These are phyloP conservation scores for Verticillium longisporum DNA, from an alignment of 2,329 filamentous ascomycete species.

Conservation along the genomic window DNA sequence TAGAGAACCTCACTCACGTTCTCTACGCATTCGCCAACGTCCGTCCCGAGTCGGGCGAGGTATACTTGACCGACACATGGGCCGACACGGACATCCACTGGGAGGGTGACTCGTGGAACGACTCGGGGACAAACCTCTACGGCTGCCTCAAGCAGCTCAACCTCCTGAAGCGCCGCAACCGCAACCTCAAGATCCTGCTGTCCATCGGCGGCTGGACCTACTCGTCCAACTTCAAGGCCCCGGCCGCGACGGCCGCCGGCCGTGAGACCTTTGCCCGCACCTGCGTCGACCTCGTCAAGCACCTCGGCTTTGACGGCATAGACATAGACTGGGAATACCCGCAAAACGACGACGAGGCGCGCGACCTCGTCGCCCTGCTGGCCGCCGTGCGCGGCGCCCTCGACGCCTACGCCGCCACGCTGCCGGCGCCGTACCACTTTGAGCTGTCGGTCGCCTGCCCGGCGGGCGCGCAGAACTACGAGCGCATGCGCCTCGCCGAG, in stretches of 20 bases:
- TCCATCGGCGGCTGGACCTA: conserved; percentile 94
- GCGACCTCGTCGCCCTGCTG: conserved; percentile 53
- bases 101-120: conserved; percentile 64
- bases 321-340: conserved; percentile 68
- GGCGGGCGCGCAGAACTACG: conserved; percentile 55
- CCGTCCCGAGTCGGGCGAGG: conserved; percentile 70
- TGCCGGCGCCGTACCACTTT: conserved; percentile 44
- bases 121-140: conserved; percentile 72
- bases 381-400: conserved; percentile 48
- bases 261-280: conserved; percentile 65
- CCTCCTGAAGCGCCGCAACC: conserved; percentile 72
- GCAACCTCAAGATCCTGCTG: conserved; percentile 77
- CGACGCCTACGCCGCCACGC: conserved; percentile 44
- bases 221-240: conserved; percentile 71
- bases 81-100: conserved; percentile 68
- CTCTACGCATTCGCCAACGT: conserved; percentile 91
- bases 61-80: conserved; percentile 58
- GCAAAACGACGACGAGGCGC: conserved; percentile 44
- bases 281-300: conserved; percentile 68
- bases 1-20: conserved; percentile 76
- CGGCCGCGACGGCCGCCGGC: conserved; percentile 64
- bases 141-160: conserved; percentile 86
- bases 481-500: conserved; percentile 51
- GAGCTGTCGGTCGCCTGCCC: conserved; percentile 60
- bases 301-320: conserved; percentile 70